Conservation (phyloP, 305 asterid species). For the Solanum hybrid region DNA sequence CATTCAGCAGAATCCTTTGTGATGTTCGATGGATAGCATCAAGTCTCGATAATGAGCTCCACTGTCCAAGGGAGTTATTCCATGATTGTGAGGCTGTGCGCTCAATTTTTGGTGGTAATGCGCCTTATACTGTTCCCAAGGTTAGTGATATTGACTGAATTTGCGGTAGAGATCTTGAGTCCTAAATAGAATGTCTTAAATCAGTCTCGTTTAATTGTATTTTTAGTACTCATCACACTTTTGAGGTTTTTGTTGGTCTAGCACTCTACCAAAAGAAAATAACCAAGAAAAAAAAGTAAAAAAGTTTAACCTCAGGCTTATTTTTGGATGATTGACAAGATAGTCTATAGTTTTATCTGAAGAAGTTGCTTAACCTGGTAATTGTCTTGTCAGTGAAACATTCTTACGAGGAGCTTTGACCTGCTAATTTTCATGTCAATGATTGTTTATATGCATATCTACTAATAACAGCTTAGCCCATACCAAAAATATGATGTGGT, state of each 20-base stretch:
- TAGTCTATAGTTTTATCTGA: not conserved
- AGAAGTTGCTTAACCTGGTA: not conserved
- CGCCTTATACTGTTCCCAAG: slow-evolving; percentile 37
- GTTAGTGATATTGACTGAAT: not conserved
- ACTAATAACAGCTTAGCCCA: not conserved
- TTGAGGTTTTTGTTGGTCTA: not conserved
- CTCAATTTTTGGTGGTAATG: slow-evolving; percentile 23
- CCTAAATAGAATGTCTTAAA: not conserved
- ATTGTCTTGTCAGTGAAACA: not conserved
- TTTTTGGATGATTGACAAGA: not conserved
- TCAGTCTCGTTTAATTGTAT: not conserved
- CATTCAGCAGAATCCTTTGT: slow-evolving; percentile 38
- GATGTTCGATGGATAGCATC: slow-evolving; percentile 63
- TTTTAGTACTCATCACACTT: not conserved
- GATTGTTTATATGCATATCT: not conserved
- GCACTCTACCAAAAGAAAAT: not conserved
- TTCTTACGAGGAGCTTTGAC: not conserved
- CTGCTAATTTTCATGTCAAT: not conserved
- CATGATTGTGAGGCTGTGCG: slow-evolving; percentile 68
- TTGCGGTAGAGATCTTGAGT: not conserved
- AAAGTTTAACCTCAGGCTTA: not conserved
- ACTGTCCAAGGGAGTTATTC: slow-evolving; percentile 63
- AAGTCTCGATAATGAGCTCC: slow-evolving; percentile 41
- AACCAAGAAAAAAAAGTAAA: not conserved
- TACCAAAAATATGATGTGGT: not conserved